Conservation (phyloP, 805 yeast genomes). For the Barnettozyma pratensis region DNA sequence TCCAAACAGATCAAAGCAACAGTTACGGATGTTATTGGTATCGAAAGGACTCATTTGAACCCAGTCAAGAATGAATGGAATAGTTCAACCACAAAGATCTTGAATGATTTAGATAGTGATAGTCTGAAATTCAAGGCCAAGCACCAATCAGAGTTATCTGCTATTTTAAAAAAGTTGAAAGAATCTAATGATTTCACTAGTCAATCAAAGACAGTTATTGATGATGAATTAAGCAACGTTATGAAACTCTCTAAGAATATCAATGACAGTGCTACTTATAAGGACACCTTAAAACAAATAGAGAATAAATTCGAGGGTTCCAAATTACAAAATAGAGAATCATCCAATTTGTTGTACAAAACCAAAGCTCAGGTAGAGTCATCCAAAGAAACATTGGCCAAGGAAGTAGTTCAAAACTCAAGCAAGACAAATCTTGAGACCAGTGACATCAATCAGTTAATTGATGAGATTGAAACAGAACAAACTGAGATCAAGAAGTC, state of each 20-base stretch:
- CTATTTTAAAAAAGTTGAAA: conserved; percentile 8
- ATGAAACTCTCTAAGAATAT: conserved; percentile 5
- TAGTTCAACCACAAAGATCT: conserved; percentile 14
- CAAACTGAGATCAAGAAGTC: conserved; percentile 21
- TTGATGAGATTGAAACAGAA: conserved; percentile 22
- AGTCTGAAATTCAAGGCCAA: conserved; percentile 6
- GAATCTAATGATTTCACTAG: conserved; percentile 15
- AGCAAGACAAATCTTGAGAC: conserved; percentile 13
- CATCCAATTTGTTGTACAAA: background rate
- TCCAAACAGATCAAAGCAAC: conserved; percentile 12
- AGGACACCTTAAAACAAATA: conserved; percentile 1
- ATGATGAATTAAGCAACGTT: conserved; percentile 16
- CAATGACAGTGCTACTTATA: background rate
- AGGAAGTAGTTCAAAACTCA: conserved; percentile 10
- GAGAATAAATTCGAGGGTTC: conserved; percentile 5
- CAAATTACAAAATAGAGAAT: background rate
- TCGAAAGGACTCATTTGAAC: conserved; percentile 15
- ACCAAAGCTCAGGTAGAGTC: conserved; percentile 1
- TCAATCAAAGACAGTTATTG: conserved; percentile 11
- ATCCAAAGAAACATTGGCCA: conserved; percentile 1
- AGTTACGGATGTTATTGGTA: conserved; percentile 13
- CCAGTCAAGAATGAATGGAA: conserved; percentile 19
- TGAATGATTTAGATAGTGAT: conserved; percentile 19
- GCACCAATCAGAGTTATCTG: conserved; percentile 10
- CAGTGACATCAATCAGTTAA: conserved; percentile 18